Evolutionary conservation across 495 filamentous ascomycete genomes (phyloP).

Genomic region (Xylaria grammica): DNA sequence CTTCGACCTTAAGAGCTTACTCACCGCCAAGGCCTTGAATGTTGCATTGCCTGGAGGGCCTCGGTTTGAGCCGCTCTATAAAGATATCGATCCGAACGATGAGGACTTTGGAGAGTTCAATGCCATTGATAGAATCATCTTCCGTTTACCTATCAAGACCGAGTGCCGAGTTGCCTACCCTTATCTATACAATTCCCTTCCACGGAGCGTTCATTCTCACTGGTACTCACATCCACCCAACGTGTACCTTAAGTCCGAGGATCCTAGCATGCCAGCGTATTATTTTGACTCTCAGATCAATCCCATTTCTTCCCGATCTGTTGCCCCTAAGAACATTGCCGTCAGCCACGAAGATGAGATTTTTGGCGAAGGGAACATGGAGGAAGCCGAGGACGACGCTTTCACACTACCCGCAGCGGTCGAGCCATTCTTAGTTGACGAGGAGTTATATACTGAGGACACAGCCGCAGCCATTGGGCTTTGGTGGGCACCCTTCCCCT

Average conservation of each 20-base stretch:
- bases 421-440: conserved; percentile 87
- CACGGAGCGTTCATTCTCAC: conserved; percentile 88
- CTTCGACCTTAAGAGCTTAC: conserved; percentile 94
- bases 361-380: conserved; percentile 82
- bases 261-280: conserved; percentile 89
- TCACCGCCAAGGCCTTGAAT: conserved; percentile 96
- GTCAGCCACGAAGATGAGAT: conserved; percentile 94
- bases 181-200: conserved; percentile 94
- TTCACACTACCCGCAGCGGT: conserved; percentile 82
- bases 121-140: conserved; percentile 98
- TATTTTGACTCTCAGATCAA: conserved; percentile 98
- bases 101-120: conserved; percentile 99
- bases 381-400: conserved; percentile 75
- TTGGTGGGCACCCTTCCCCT: conserved; percentile 99
- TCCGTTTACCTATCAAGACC: conserved; percentile 92
- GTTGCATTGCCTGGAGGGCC: conserved; percentile 97
- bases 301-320: conserved; percentile 92
- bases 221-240: conserved; percentile 95
- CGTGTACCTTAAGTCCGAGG: conserved; percentile 87
- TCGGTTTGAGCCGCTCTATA: conserved; percentile 97
- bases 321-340: conserved; percentile 93
- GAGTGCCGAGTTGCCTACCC: conserved; percentile 96
- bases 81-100: conserved; percentile 98
- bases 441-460: conserved; percentile 87
- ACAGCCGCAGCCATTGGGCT: conserved; percentile 91